Conservation (phyloP, 768 basidiomycete genomes). For the Auricularia sp. region DNA sequence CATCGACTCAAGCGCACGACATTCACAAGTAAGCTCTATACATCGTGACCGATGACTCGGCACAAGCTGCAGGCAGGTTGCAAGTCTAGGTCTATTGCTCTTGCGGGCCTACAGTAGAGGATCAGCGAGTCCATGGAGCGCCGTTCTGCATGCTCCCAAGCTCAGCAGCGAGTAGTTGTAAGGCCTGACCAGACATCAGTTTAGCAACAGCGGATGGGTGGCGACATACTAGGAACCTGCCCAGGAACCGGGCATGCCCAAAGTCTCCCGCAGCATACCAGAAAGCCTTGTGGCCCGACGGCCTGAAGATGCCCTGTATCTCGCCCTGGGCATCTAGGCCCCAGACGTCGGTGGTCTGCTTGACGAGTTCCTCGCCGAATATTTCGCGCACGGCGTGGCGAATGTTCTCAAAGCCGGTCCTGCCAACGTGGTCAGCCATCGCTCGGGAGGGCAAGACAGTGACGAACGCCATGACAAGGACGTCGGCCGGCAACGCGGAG, state of each 20-base stretch:
- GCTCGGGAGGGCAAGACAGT: constrained; percentile 6
- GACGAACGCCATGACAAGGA: neutral
- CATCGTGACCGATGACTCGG: too few relatives aligned
- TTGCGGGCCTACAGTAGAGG: too few relatives aligned
- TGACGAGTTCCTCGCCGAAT: constrained; percentile 29
- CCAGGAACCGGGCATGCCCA: neutral
- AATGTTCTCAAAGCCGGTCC: constrained; percentile 25
- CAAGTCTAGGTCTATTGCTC: too few relatives aligned
- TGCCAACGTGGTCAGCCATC: neutral
- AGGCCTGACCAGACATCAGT: too few relatives aligned
- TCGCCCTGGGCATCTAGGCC: constrained; percentile 35
- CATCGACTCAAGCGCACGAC: too few relatives aligned
- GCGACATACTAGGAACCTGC: neutral
- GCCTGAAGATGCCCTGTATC: constrained; percentile 26
- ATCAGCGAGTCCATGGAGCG: too few relatives aligned
- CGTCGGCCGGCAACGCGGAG: neutral
- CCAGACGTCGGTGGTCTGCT: constrained; percentile 22
- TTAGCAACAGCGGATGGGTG: too few relatives aligned
- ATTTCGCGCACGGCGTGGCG: constrained; percentile 21
- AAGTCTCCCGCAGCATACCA: neutral
- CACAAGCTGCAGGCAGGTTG: too few relatives aligned
- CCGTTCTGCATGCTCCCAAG: too few relatives aligned
- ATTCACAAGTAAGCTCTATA: too few relatives aligned
- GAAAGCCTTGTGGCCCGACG: constrained; percentile 29
- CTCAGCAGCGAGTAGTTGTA: too few relatives aligned